Evolutionary conservation across 805 yeast species (phyloP), one percentile per base, ranked within the genome.

Genomic region (Nakazawaea holstii): DNA sequence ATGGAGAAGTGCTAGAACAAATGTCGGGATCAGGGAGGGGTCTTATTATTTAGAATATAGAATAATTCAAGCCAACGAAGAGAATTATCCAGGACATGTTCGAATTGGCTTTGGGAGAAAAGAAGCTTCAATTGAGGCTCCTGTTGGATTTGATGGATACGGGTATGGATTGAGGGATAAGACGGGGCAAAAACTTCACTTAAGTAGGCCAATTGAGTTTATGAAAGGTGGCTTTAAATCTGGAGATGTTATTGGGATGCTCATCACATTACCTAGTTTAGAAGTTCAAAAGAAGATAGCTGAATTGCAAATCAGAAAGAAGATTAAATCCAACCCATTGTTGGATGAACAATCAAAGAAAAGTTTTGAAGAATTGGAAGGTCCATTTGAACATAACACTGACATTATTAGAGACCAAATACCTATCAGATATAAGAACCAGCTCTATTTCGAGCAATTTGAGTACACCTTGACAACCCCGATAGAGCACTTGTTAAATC

Each of bases 91-190:
- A 24, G 60, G 69, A 13, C 92, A 91, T 61, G 89, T 94, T 1
- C 67, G 99, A 28, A 59, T 91, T 28, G 99, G 99, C 0, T 59
- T 92, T 33, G 84, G 84, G 0, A 69, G 98, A 45, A 74, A 89
- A 52, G 98, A 92, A 59, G 94, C 96, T 2, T 79, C 89, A 43
- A 65, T 91, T 39, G 97, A 92, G 55, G 96, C 95, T 0, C 98
- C 99, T 0, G 94, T 91, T 6, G 99, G 99, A 2, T 88, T 79
- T 57, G 98, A 94, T 64, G 92, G 90, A 0, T 94, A 90, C 66
- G 92, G 97, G 0, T 92, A 94, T 63, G 97, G 96, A 2, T 59
- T 94, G 2, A 73, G 97, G 50, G 97, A 92, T 65, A 74, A 76
- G 33, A 72, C 75, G 6, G 91, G 95, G 2, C 86, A 87, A 54